These are phyloP conservation scores for Meredithiella fracta DNA, from an alignment of 2,329 filamentous ascomycete genomes.

Conservation along the genomic window DNA sequence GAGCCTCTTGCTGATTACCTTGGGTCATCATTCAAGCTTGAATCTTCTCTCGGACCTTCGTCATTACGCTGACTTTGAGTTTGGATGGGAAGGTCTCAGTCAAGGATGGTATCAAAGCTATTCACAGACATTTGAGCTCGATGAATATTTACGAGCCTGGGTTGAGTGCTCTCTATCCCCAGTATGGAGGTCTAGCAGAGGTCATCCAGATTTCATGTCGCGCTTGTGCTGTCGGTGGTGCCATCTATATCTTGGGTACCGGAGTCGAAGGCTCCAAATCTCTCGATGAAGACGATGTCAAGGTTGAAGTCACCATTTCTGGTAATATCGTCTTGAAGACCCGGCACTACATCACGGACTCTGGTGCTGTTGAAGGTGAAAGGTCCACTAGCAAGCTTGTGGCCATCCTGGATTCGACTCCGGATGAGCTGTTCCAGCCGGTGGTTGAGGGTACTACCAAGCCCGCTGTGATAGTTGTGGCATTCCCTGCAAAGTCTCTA, in stretches of 20 bases:
- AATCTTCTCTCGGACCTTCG: slow-evolving; percentile 47
- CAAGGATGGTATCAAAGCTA: slow-evolving; percentile 49
- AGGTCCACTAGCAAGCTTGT: slow-evolving; percentile 29
- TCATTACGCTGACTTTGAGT: slow-evolving; percentile 56
- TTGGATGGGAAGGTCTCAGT: slow-evolving; percentile 47
- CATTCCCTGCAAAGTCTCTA: slow-evolving; percentile 41
- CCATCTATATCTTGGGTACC: slow-evolving; percentile 71
- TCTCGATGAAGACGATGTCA: slow-evolving; percentile 12
- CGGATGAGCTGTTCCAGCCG: slow-evolving; percentile 51
- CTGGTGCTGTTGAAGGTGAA: neutral
- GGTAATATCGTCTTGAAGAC: slow-evolving; percentile 34
- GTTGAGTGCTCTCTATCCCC: slow-evolving; percentile 77
- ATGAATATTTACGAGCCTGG: slow-evolving; percentile 78
- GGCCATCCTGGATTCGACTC: slow-evolving; percentile 49
- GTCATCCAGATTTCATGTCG: slow-evolving; percentile 83
- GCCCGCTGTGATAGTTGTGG: slow-evolving; percentile 57
- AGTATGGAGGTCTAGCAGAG: slow-evolving; percentile 83
- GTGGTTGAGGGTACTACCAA: slow-evolving; percentile 58
- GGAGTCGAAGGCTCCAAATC: slow-evolving; percentile 33
- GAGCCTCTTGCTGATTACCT: slow-evolving; percentile 43
- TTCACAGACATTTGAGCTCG: slow-evolving; percentile 67
- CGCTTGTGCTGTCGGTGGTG: slow-evolving; percentile 78
- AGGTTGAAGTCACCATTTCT: slow-evolving; percentile 15
- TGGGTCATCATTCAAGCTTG: slow-evolving; percentile 46
- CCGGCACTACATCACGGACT: slow-evolving; percentile 32